phyloP scores from a whole-genome alignment of 768 basidiomycete species.

The Pholiota molesta region DNA sequence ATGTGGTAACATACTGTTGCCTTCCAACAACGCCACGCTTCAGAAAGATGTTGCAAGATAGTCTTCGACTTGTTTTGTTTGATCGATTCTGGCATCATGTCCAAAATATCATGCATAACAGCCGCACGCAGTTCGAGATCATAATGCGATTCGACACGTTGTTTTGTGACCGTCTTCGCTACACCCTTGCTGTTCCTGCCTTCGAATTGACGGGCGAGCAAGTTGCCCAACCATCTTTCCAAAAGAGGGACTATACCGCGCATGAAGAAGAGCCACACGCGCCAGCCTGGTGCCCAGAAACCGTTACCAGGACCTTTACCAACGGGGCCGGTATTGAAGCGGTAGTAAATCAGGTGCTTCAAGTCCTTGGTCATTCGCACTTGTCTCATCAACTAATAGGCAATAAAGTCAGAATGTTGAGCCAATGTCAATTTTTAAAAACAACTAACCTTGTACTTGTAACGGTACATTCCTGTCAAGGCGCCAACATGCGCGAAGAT shows the following conservation, averaged over 20 bases:
- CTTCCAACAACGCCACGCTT: conserved; percentile 99
- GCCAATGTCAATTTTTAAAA: background rate
- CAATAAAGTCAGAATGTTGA: background rate
- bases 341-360: conserved; percentile 97
- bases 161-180: conserved; percentile 98
- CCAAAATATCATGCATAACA: conserved; percentile 99
- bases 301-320: conserved; percentile 99
- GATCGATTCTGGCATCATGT: conserved; percentile 99
- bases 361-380: conserved; percentile 99
- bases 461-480: conserved; percentile 98
- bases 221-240: conserved; percentile 96
- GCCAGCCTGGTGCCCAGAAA: conserved; percentile 99
- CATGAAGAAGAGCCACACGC: conserved; percentile 99
- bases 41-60: conserved; percentile 95
- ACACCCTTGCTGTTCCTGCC: conserved; percentile 96
- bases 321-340: conserved; percentile 99
- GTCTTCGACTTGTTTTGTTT: conserved; percentile 99
- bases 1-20: conserved; percentile 67
- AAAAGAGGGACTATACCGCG: conserved; percentile 97
- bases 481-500: conserved; percentile 98
- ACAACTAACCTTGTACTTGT: conserved; percentile 90
- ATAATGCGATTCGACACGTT: conserved; percentile 98
- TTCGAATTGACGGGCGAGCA: conserved; percentile 98
- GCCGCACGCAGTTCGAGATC: conserved; percentile 97
- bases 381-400: conserved; percentile 89